Conservation (phyloP, 75 land plant genomes). For the Pinus taeda region DNA sequence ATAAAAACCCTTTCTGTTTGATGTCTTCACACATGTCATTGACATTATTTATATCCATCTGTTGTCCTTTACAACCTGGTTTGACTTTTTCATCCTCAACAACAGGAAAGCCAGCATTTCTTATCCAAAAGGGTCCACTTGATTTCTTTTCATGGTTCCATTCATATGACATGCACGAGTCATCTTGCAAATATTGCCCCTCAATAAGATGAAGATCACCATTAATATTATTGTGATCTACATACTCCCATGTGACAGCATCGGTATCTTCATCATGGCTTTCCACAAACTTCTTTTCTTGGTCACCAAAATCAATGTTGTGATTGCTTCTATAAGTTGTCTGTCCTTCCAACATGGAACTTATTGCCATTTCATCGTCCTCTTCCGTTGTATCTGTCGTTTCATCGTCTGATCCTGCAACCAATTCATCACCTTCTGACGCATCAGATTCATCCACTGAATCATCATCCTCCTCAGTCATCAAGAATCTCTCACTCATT, state of each 20-base stretch:
- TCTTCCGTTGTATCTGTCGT: conserved; percentile 4
- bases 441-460: conserved; percentile 34
- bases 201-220: neutral
- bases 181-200: conserved; percentile 6
- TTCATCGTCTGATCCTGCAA: conserved; percentile 9
- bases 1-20: neutral
- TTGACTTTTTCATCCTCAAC: neutral
- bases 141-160: conserved; percentile 7
- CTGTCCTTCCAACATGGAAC: conserved; percentile 5
- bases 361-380: conserved; percentile 8
- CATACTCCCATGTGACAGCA: neutral
- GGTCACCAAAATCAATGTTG: neutral
- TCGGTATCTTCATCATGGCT: conserved; percentile 5
- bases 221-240: neutral
- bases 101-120: neutral
- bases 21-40: conserved; percentile 2
- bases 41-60: neutral
- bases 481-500: conserved; percentile 13
- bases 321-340: neutral
- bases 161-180: conserved; percentile 1
- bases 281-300: neutral
- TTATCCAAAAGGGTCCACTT: neutral
- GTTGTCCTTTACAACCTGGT: neutral
- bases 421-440: conserved; percentile 6
- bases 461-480: conserved; percentile 43